Conservation (phyloP, 2,329 filamentous ascomycete species). For the Fusarium compactum region DNA sequence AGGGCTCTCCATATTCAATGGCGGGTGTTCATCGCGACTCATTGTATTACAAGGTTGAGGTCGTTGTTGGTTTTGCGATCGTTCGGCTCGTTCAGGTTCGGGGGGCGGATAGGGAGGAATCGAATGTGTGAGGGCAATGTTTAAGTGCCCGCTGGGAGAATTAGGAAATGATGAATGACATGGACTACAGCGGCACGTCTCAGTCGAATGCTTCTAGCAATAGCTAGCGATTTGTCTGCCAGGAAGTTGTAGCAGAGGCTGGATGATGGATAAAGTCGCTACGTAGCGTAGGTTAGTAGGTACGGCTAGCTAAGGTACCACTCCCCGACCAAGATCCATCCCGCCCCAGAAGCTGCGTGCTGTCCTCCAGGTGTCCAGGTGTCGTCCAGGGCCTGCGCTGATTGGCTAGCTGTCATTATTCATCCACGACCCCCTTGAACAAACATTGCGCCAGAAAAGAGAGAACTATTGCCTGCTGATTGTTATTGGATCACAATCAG, state of each 20-base stretch:
- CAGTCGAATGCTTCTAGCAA: constrained; percentile 15
- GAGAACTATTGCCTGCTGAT: neutral
- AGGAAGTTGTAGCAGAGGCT: constrained; percentile 25
- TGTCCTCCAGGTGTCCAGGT: constrained; percentile 48
- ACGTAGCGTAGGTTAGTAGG: constrained; percentile 16
- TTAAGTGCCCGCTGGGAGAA: neutral
- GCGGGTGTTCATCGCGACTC: constrained; percentile 49
- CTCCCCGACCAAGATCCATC: constrained; percentile 25
- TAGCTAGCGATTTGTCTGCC: constrained; percentile 16
- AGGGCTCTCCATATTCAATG: constrained; percentile 46
- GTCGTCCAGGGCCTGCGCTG: constrained; percentile 41
- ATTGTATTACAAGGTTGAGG: constrained; percentile 46
- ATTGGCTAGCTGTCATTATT: constrained; percentile 43
- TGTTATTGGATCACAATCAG: neutral
- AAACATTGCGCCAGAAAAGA: neutral
- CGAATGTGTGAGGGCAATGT: constrained; percentile 15
- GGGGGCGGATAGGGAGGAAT: neutral
- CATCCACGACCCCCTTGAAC: constrained; percentile 5
- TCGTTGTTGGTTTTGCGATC: constrained; percentile 32
- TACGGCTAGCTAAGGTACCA: constrained; percentile 35
- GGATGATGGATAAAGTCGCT: constrained; percentile 37
- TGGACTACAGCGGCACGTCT: constrained; percentile 31
- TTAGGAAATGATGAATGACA: constrained; percentile 4
- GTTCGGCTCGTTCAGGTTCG: constrained; percentile 18
- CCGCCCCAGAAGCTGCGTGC: constrained; percentile 37